A percentile compares a stretch with the other conserved stretches of the same genome.
These are phyloP conservation scores for Cyberlindnera americana DNA, from an alignment of 805 yeast species.

Conservation along the genomic window DNA sequence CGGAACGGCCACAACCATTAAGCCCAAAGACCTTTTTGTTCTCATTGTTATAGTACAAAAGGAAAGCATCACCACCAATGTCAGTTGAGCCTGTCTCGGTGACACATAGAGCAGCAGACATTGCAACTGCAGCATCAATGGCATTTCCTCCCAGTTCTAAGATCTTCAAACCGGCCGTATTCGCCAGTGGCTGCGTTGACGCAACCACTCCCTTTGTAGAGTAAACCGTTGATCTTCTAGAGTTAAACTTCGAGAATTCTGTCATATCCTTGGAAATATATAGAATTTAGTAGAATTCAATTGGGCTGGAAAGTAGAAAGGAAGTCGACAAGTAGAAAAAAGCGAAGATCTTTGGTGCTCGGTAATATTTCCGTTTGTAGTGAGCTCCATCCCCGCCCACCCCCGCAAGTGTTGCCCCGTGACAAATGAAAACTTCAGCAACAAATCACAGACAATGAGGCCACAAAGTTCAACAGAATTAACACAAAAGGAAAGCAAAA, in stretches of 20 bases:
- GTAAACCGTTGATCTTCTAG: conserved; percentile 72
- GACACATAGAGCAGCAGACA: conserved; percentile 51
- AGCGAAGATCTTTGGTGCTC: no score
- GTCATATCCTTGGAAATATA: background rate
- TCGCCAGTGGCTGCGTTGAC: conserved; percentile 74
- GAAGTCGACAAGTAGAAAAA: no score
- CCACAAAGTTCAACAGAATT: no score
- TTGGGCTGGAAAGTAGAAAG: no score
- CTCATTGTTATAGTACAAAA: conserved; percentile 49
- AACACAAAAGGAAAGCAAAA: background rate
- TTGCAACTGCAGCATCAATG: conserved; percentile 62
- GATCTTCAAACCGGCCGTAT: conserved; percentile 65
- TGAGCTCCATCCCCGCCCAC: no score
- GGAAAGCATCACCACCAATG: conserved; percentile 68
- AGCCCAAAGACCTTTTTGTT: conserved; percentile 56
- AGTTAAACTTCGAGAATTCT: conserved; percentile 32
- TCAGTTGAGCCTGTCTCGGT: conserved; percentile 61
- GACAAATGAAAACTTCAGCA: no score
- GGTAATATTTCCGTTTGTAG: no score
- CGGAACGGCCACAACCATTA: conserved; percentile 76
- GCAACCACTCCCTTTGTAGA: conserved; percentile 71
- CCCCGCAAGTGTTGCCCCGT: no score
- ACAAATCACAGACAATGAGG: no score
- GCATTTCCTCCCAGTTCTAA: conserved; percentile 72
- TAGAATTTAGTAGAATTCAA: no score